A percentile compares a stretch with the other conserved stretches of the same genome.
phyloP scores from a whole-genome alignment of 2,329 filamentous ascomycete genomes.

The Zalaria obscura region DNA sequence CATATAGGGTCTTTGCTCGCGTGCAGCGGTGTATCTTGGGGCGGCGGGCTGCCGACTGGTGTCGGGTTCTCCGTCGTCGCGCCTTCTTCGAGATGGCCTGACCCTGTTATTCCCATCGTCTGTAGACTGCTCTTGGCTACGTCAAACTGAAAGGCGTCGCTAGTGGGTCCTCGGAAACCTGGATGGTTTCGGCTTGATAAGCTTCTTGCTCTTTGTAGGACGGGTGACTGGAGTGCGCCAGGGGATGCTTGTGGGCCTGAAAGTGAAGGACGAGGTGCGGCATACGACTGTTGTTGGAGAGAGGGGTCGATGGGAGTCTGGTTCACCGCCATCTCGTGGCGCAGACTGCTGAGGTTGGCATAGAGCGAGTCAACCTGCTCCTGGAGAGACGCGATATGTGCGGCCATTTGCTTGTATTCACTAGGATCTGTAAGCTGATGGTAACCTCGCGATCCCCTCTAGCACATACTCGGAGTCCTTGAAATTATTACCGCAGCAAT shows the following conservation, averaged over 20 bases:
- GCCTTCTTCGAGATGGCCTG: constrained; percentile 51
- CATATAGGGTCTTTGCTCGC: constrained; percentile 62
- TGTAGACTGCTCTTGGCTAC: constrained; percentile 77
- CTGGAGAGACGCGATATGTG: constrained; percentile 61
- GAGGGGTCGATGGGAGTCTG: constrained; percentile 20
- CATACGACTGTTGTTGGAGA: constrained; percentile 11
- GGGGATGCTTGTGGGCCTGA: constrained; percentile 9
- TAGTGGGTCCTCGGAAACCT: constrained; percentile 72
- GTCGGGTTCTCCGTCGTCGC: constrained; percentile 37
- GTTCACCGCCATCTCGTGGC: constrained; percentile 30
- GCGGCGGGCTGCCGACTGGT: constrained; percentile 32
- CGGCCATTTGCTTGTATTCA: constrained; percentile 71
- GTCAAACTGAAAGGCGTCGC: constrained; percentile 70
- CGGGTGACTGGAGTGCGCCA: constrained; percentile 11
- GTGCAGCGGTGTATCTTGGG: constrained; percentile 20
- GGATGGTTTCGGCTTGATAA: constrained; percentile 31
- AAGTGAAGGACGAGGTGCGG: neutral
- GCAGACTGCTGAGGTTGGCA: constrained; percentile 55
- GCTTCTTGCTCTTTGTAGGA: constrained; percentile 18
- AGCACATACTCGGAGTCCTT: constrained; percentile 65
- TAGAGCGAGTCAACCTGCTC: constrained; percentile 72
- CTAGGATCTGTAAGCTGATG: constrained; percentile 14
- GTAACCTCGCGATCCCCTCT: constrained; percentile 12
- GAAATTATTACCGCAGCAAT: constrained; percentile 62
- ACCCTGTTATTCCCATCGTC: constrained; percentile 70